phyloP scores from a whole-genome alignment of 139 green algal genomes.

The Edaphochlamys debaryana region DNA sequence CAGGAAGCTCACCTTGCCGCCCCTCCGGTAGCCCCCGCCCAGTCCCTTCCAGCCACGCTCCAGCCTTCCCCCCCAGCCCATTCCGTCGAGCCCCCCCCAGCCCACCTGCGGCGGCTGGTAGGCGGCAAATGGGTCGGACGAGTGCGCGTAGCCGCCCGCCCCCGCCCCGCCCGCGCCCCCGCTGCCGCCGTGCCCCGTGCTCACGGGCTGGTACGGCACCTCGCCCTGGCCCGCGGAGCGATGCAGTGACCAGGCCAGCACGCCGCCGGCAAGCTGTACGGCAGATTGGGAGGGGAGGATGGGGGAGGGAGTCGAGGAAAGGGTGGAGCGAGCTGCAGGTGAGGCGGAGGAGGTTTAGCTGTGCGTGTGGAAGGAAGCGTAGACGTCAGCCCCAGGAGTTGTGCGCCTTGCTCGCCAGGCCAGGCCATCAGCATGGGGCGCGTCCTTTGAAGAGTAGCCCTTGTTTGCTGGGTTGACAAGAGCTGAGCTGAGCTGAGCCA shows the following conservation, averaged over 20 bases:
- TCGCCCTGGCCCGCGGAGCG: conserved; percentile 19
- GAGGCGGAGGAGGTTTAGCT: neutral
- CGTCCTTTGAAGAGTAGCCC: no score
- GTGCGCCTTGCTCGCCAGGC: no score
- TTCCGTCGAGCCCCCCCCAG: no score
- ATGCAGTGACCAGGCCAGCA: conserved; percentile 41
- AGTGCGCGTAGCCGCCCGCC: neutral
- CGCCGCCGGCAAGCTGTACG: conserved; percentile 20
- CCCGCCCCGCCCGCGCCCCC: neutral
- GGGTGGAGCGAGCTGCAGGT: neutral
- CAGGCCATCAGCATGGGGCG: no score
- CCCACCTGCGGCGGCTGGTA: conserved; percentile 40
- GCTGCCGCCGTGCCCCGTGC: neutral
- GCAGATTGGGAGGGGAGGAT: neutral
- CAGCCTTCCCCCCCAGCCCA: no score
- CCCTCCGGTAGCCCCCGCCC: no score
- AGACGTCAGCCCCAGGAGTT: no score
- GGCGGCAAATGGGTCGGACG: conserved; percentile 24
- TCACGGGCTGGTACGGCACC: conserved; percentile 31
- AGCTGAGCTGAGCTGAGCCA: no score
- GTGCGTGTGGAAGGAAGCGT: neutral
- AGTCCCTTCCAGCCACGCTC: no score
- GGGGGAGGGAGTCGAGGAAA: no score
- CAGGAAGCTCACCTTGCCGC: no score
- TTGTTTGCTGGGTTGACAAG: no score